Percentiles rank a stretch among this genome's conserved stretches.
Evolutionary conservation across 2,329 filamentous ascomycete genomes (phyloP).

Genomic region (Hymenotorrendiella dingleyae): DNA sequence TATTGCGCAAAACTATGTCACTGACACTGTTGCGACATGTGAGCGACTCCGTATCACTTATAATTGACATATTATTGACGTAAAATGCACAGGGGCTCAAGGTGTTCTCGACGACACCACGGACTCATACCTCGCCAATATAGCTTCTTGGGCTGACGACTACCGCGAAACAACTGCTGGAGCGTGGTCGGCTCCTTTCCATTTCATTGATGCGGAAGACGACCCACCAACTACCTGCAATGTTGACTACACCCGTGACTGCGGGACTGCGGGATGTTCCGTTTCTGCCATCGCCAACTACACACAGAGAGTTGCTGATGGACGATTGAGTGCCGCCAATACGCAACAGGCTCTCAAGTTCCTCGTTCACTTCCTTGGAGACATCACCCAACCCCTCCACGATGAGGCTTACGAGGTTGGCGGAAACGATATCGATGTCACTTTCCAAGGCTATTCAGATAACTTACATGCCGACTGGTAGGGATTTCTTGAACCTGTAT

Average conservation of each 20-base stretch:
- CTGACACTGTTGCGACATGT: too few relatives aligned
- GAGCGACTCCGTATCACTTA: too few relatives aligned
- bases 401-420: constrained; percentile 59
- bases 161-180: constrained; percentile 57
- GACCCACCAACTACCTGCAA: constrained; percentile 50
- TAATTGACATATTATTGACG: too few relatives aligned
- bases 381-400: too few relatives aligned
- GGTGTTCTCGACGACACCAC: constrained; percentile 48
- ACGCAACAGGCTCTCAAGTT: too few relatives aligned
- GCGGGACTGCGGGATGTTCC: constrained; percentile 53
- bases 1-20: constrained; percentile 49
- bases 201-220: constrained; percentile 65
- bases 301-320: too few relatives aligned
- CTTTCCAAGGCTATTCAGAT: constrained; percentile 47
- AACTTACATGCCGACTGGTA: too few relatives aligned
- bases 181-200: constrained; percentile 54
- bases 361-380: too few relatives aligned
- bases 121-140: constrained; percentile 52
- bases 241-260: constrained; percentile 55
- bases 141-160: constrained; percentile 50
- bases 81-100: constrained; percentile 41
- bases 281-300: constrained; percentile 37
- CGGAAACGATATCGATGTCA: constrained; percentile 62
- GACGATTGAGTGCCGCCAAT: too few relatives aligned
- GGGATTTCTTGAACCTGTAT: too few relatives aligned